Evolutionary conservation across 2,329 filamentous ascomycete species (phyloP).

Genomic region (Fusarium illudens): DNA sequence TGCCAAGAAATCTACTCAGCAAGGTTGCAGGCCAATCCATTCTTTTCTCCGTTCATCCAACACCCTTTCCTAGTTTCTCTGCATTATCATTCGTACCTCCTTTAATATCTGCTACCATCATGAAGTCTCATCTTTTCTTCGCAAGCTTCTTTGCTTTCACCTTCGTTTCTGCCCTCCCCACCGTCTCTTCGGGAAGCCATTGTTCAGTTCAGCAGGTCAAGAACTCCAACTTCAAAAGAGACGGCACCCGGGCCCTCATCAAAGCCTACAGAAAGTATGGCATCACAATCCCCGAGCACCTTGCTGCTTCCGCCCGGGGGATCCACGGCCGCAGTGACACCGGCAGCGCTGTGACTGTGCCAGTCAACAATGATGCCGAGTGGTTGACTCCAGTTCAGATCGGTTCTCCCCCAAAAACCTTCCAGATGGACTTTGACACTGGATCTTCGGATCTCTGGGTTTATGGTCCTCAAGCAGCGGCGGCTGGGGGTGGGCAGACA

Average conservation of each 20-base stretch:
- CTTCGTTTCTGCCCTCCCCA: slow-evolving; percentile 21
- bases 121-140: slow-evolving; percentile 18
- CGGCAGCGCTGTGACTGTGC: slow-evolving; percentile 43
- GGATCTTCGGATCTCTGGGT: slow-evolving; percentile 60
- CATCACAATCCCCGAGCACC: slow-evolving; percentile 41
- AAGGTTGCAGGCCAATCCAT: not conserved
- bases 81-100: not conserved
- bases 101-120: not conserved
- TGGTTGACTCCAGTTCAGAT: slow-evolving; percentile 53
- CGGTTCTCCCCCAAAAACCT: slow-evolving; percentile 53
- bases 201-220: slow-evolving; percentile 48
- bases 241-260: slow-evolving; percentile 46
- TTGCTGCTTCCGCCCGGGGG: slow-evolving; percentile 13
- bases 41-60: not conserved
- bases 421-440: slow-evolving; percentile 57
- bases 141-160: slow-evolving; percentile 19
- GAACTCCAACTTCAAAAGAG: slow-evolving; percentile 47
- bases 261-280: slow-evolving; percentile 51
- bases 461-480: slow-evolving; percentile 54
- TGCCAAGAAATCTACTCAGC: not conserved
- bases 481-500: slow-evolving; percentile 49
- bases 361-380: slow-evolving; percentile 46
- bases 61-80: not conserved
- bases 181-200: not conserved
- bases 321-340: slow-evolving; percentile 39